Conservation (phyloP, 2,329 filamentous ascomycete species). For the Colletotrichum karsti region DNA sequence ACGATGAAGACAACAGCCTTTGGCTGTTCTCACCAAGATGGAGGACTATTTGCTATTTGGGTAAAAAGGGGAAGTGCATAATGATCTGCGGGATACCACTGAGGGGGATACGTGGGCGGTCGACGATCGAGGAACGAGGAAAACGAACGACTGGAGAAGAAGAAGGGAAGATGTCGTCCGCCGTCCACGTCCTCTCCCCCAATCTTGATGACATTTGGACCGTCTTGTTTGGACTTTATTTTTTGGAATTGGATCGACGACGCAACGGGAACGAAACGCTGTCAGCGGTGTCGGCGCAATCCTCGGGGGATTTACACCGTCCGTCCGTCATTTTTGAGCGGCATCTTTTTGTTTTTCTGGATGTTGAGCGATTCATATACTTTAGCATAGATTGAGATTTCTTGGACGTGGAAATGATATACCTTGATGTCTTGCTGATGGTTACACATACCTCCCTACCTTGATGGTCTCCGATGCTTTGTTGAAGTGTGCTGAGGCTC, state of each 20-base stretch:
- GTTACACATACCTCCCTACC: neutral
- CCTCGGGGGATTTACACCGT: neutral
- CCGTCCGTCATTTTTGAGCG: conserved; percentile 1
- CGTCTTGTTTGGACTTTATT: no score
- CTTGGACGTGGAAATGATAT: neutral
- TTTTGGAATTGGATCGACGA: conserved; percentile 14
- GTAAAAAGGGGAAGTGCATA: neutral
- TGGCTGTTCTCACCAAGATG: neutral
- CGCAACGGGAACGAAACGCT: conserved; percentile 8
- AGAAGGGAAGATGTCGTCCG: neutral
- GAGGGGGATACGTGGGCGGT: conserved; percentile 5
- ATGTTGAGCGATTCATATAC: conserved; percentile 11
- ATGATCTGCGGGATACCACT: conserved; percentile 22
- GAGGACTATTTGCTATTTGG: neutral
- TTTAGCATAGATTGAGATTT: conserved; percentile 6
- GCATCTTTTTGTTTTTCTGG: neutral
- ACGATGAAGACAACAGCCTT: no score
- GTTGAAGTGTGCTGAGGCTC: no score
- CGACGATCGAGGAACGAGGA: neutral
- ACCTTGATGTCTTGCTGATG: neutral
- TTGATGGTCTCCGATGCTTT: neutral
- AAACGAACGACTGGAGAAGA: neutral
- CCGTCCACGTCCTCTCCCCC: neutral
- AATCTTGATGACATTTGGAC: conserved; percentile 13
- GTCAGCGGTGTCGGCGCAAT: conserved; percentile 5